Evolutionary conservation across 208 protist genomes (phyloP).

Genomic region (Acanthamoeba sp.): DNA sequence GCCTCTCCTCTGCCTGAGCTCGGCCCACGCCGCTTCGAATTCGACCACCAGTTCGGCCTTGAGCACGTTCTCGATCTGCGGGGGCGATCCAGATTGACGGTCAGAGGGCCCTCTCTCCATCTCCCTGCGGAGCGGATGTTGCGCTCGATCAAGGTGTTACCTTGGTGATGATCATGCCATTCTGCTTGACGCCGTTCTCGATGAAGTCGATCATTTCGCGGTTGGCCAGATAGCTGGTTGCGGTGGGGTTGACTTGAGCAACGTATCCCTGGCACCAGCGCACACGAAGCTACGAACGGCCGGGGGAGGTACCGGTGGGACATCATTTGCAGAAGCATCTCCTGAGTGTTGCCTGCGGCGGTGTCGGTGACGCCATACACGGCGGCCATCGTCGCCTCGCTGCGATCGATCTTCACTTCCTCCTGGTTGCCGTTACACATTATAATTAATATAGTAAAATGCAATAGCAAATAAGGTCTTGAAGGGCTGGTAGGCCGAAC

Average conservation of each 20-base stretch:
- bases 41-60: conserved; percentile 51
- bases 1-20: neutral
- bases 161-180: conserved; percentile 44
- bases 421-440: neutral
- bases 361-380: neutral
- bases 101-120: no score
- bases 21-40: conserved; percentile 37
- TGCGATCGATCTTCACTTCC: neutral
- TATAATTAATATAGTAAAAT: neutral
- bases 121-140: no score
- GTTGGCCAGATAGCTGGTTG: neutral
- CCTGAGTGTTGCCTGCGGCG: neutral
- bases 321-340: conserved; percentile 35
- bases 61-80: conserved; percentile 40
- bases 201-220: conserved; percentile 25
- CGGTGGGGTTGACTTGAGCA: no score
- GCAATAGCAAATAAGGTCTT: neutral
- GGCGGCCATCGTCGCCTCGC: conserved; percentile 7
- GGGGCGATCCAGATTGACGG: no score
- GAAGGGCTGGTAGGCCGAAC: neutral
- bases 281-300: neutral
- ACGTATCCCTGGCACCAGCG: neutral
- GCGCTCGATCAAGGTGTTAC: neutral
- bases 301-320: neutral
- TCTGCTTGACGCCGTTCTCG: conserved; percentile 41